Base-by-base conservation (phyloP, 257 asterid species). In the Ophiorrhiza pumila region DNA sequence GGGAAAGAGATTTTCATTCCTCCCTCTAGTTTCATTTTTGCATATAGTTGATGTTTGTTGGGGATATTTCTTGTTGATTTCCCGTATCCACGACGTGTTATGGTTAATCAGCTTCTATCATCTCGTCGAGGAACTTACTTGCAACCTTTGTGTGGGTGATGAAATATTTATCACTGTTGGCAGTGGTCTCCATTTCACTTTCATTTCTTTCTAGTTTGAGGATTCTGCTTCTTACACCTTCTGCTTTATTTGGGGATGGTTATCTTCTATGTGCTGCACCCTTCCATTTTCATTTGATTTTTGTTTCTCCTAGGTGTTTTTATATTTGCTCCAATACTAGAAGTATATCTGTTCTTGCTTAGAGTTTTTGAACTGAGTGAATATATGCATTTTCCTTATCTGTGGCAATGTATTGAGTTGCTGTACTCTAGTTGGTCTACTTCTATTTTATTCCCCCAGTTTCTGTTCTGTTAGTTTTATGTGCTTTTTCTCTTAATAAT, bases 401-500 rank as follows among this genome's bases (percentile, higher is more conserved):
- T 60, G 5, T 34, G 45, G 43, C 5, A 5, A 31, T 32, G 17
- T 20, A 29, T 31, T 20, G 13, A 29, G 72, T 32, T 5, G 42
- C 45, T 31, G 20, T 27, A 68, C 17, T 49, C 18, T 62, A 14
- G 34, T n/a, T 31, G 53, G 29, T 25, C 27, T 39, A 12, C 27
- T 18, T 47, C 53, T 41, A 47, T n/a, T 80, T 22, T 13, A 1
- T 3, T 35, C 7, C 27, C 8, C 17, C 9, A 17, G 46, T 14
- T 10, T 25, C 32, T 63, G 9, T 56, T 37, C 37, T 59, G 59
- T 15, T 67, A 55, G 1, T 45, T 69, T 64, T 9, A 11, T 23
- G 56, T 66, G 22, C 4, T 58, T 67, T 11, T 35, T 29, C 39
- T 61, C 68, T 65, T 67, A 76, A 73, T 81, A 46, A 76, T 42